These are phyloP conservation scores for Fragilaria crotonensis DNA, from an alignment of 108 stramenopile species.

Conservation along the genomic window DNA sequence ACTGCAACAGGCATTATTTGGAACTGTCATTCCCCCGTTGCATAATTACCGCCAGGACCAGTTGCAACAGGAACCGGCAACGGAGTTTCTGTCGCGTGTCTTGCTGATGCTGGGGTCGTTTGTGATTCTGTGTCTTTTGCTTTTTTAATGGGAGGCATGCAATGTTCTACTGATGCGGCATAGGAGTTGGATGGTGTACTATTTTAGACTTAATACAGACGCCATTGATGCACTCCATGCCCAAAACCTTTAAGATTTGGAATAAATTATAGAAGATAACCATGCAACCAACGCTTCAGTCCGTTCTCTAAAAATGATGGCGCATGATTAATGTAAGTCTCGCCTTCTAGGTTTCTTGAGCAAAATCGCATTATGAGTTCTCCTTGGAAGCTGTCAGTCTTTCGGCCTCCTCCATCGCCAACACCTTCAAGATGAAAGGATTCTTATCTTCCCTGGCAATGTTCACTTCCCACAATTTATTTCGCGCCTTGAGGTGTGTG, in stretches of 20 bases:
- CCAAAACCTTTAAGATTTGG: no score
- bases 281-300: no score
- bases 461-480: slow-evolving; percentile 60
- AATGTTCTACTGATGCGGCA: no score
- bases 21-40: not conserved
- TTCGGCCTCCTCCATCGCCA: slow-evolving; percentile 8
- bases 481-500: slow-evolving; percentile 69
- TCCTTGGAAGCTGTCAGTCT: no score
- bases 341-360: no score
- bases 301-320: no score
- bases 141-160: slow-evolving; percentile 48
- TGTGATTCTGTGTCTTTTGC: slow-evolving; percentile 67
- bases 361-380: no score
- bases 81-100: slow-evolving; percentile 58
- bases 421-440: slow-evolving; percentile 56
- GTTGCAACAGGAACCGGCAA: slow-evolving; percentile 15
- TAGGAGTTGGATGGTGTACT: no score
- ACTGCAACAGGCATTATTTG: not conserved
- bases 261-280: no score
- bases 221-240: no score
- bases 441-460: slow-evolving; percentile 69
- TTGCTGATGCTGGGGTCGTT: slow-evolving; percentile 65
- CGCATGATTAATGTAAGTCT: no score
- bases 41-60: slow-evolving; percentile 18
- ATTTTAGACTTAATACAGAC: no score